A percentile compares a stretch with the other conserved stretches of the same genome.
Evolutionary conservation across 2,329 filamentous ascomycete genomes (phyloP).

Genomic region (Penicillium sp.): DNA sequence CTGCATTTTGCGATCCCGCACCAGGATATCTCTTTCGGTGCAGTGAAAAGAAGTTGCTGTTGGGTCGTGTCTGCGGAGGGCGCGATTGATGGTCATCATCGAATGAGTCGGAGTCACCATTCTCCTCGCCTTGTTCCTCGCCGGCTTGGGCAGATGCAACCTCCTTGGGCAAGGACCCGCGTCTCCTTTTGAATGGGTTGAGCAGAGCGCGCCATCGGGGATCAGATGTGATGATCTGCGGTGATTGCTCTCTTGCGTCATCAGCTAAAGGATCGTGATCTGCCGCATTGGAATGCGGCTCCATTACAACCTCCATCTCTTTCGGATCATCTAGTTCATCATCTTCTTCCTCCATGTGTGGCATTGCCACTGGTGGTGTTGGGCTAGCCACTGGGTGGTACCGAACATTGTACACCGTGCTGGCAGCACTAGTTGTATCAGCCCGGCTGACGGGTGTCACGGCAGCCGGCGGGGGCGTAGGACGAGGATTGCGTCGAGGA

Average conservation of each 20-base stretch:
- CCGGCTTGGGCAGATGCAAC: conserved; percentile 59
- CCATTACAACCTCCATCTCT: conserved; percentile 24
- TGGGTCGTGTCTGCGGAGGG: conserved; percentile 49
- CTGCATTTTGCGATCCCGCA: conserved; percentile 39
- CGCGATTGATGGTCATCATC: conserved; percentile 42
- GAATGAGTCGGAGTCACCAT: conserved; percentile 33
- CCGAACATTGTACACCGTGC: conserved; percentile 65
- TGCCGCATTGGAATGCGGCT: conserved; percentile 9
- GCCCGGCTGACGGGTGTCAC: conserved; percentile 61
- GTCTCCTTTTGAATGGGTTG: conserved; percentile 61
- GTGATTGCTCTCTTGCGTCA: conserved; percentile 34
- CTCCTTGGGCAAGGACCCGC: conserved; percentile 61
- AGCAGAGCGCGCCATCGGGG: conserved; percentile 53
- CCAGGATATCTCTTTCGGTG: conserved; percentile 48
- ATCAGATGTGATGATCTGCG: conserved; percentile 35
- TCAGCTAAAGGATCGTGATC: conserved; percentile 23
- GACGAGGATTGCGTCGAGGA: conserved; percentile 26
- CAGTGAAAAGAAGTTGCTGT: conserved; percentile 51
- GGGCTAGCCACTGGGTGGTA: conserved; percentile 59
- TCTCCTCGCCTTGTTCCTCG: conserved; percentile 35
- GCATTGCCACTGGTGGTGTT: conserved; percentile 45
- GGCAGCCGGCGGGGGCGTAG: conserved; percentile 50
- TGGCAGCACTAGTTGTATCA: conserved; percentile 63
- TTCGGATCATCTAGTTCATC: conserved; percentile 34
- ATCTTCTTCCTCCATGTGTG: conserved; percentile 36